Evolutionary conservation across 495 filamentous ascomycete species (phyloP), one percentile per base, ranked within the genome.

Genomic region (Hypoxylon perforatum): DNA sequence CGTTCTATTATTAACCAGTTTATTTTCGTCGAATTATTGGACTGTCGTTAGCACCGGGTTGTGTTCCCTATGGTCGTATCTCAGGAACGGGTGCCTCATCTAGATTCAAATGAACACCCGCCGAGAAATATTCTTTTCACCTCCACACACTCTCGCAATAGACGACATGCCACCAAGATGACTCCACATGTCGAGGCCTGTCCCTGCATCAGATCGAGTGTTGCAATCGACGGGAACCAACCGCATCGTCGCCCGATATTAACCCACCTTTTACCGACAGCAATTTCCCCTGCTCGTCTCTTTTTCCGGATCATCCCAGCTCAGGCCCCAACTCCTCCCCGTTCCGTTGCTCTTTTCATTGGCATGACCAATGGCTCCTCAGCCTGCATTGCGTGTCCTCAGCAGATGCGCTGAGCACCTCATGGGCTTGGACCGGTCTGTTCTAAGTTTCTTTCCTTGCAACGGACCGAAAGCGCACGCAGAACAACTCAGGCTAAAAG

Each of bases 141-240:
- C 39, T 45, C 45, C 30, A 57, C 57, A 57, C 57, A 25, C 45
- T 57, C 46, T 44, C 57, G 33, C 30, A 22, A 33, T 53, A 25
- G 57, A 58, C n/a, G 60, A 33, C 49, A 46, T 50, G 23, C 48
- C 65, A 63, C 60, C 46, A 18, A 38, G 15, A 57, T 60, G 58
- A 49, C 39, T 21, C 48, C 57, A 42, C 48, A 33, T 41, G 41
- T 53, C n/a, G 48, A 63, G 47, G 35, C 56, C 39, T 57, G 60
- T 57, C 33, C 61, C 50, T 64, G 66, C 66, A 65, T 69, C 56
- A 64, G 66, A 65, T 65, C 66, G 61, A 61, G 61, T 36, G 66
- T 65, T 65, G 50, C 61, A 69, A 69, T 60, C 17, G 57, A 45
- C 61, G 61, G 57, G 66, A 69, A 65, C 61, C 61, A 65, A 69